These are phyloP conservation scores for Colletotrichum ledebouriae DNA, from an alignment of 2,329 filamentous ascomycete genomes.

Conservation along the genomic window DNA sequence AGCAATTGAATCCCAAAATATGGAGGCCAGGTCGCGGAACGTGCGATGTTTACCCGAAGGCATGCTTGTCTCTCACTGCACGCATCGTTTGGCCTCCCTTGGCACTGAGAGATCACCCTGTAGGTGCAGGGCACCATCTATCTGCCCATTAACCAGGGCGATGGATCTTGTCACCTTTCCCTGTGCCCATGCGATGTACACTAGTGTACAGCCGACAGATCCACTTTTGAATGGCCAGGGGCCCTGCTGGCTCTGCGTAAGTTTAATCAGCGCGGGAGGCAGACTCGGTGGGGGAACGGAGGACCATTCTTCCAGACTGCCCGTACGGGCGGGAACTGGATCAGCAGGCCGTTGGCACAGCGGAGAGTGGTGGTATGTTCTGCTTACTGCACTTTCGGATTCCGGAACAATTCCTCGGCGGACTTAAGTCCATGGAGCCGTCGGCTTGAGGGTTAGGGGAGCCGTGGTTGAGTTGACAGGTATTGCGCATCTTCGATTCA, in stretches of 20 bases:
- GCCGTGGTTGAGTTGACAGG: not conserved
- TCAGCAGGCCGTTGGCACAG: too few relatives aligned
- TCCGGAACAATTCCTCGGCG: not conserved
- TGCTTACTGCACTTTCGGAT: constrained; percentile 7
- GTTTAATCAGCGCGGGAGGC: constrained; percentile 26
- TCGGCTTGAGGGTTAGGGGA: constrained; percentile 3
- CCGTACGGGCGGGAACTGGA: not conserved
- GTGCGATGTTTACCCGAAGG: not conserved
- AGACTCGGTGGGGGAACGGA: constrained; percentile 11
- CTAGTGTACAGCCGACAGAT: not conserved
- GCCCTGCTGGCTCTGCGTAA: constrained; percentile 19
- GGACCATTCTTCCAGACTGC: constrained; percentile 7
- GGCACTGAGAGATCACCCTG: constrained; percentile 13
- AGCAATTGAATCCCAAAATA: constrained; percentile 16
- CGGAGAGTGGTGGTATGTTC: not conserved
- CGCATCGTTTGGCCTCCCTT: not conserved
- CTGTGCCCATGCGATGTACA: constrained; percentile 24
- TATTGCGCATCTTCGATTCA: not conserved
- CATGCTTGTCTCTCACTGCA: too few relatives aligned
- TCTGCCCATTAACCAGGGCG: constrained; percentile 40
- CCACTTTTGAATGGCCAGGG: constrained; percentile 24
- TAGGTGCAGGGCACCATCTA: constrained; percentile 13
- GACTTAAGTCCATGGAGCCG: not conserved
- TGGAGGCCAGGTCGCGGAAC: not conserved
- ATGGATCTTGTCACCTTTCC: constrained; percentile 21